A percentile compares a stretch with the other conserved stretches of the same genome.
These are phyloP conservation scores for Andrographis paniculata DNA, from an alignment of 305 asterid species.

Conservation along the genomic window DNA sequence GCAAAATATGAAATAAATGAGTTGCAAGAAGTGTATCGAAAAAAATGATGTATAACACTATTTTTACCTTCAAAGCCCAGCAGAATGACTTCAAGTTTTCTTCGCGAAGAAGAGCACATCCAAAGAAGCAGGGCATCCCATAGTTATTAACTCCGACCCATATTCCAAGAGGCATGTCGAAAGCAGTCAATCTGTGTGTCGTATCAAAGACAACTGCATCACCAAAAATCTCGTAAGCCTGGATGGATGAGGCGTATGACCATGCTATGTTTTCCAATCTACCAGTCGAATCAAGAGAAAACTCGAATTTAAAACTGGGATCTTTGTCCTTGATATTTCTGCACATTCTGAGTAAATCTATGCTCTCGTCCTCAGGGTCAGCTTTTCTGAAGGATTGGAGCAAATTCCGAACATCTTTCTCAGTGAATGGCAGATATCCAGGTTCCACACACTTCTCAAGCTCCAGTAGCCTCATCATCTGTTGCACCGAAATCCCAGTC, in stretches of 20 bases:
- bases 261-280: conserved; percentile 90
- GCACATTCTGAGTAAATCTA: conserved; percentile 85
- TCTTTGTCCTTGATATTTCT: conserved; percentile 85
- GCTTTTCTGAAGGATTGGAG: conserved; percentile 77
- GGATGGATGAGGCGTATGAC: conserved; percentile 90
- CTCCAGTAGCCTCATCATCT: conserved; percentile 93
- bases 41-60: neutral
- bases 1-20: conserved; percentile 1
- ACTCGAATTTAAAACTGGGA: conserved; percentile 78
- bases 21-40: neutral
- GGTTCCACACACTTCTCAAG: conserved; percentile 89
- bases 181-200: conserved; percentile 79
- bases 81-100: conserved; percentile 81
- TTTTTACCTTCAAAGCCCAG: conserved; percentile 94
- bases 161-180: conserved; percentile 97
- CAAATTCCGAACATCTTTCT: conserved; percentile 92
- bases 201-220: conserved; percentile 96
- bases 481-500: conserved; percentile 94
- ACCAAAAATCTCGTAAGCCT: conserved; percentile 79
- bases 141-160: conserved; percentile 96
- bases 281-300: conserved; percentile 59
- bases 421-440: conserved; percentile 86
- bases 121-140: conserved; percentile 97
- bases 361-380: conserved; percentile 78
- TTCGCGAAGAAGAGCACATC: conserved; percentile 89